These are phyloP conservation scores for Mycena olivaceomarginata DNA, from an alignment of 768 basidiomycete genomes.

Conservation along the genomic window DNA sequence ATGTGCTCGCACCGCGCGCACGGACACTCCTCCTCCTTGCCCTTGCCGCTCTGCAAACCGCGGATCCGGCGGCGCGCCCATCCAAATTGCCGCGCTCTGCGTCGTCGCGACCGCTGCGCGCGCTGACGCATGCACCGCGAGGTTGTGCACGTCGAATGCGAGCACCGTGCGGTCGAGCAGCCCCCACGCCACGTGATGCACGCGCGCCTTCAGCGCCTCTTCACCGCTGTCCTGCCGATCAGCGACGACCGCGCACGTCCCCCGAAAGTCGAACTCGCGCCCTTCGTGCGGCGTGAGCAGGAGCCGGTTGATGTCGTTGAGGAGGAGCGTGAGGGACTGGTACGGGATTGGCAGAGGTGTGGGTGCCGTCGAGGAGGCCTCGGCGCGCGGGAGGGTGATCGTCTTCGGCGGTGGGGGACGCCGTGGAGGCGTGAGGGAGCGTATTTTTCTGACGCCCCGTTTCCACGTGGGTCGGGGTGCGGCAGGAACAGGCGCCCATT, in stretches of 20 bases:
- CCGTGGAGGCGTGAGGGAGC: background rate
- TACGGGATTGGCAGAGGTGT: background rate
- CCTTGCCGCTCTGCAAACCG: background rate
- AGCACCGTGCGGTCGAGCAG: background rate
- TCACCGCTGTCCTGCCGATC: background rate
- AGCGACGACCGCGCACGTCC: background rate
- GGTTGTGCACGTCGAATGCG: background rate
- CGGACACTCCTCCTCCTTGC: background rate
- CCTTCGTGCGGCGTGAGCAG: background rate
- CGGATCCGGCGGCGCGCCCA: background rate
- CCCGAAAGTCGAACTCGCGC: background rate
- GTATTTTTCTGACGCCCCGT: background rate
- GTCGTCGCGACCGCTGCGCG: background rate
- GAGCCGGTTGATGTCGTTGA: background rate
- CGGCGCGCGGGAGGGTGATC: background rate
- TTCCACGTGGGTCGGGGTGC: background rate
- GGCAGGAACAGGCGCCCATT: background rate
- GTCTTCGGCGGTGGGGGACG: background rate
- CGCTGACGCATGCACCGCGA: background rate
- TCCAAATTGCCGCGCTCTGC: background rate
- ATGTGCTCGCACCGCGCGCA: background rate
- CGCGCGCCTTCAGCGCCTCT: background rate
- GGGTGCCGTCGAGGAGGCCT: background rate
- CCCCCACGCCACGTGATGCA: background rate
- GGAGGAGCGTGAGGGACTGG: background rate